phyloP scores from a whole-genome alignment of 2,329 filamentous ascomycete species.

The Ophiocordyceps camponoti-floridani region DNA sequence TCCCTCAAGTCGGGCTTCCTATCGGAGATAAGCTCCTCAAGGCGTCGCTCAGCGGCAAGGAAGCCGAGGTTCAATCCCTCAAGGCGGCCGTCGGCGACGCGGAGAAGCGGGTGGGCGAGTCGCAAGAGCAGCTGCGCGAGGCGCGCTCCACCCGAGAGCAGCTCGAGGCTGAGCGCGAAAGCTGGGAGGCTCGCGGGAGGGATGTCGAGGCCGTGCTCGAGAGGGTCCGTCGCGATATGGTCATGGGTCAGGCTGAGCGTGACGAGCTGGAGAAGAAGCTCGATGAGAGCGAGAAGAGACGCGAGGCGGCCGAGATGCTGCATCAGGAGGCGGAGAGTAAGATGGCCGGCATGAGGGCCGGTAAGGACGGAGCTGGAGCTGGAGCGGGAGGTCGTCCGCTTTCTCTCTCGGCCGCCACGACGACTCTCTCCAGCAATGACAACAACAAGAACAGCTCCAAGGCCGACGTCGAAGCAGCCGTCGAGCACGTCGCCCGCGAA shows the following conservation, averaged over 20 bases:
- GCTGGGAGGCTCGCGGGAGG: slow-evolving; percentile 68
- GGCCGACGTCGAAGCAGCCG: slow-evolving; percentile 62
- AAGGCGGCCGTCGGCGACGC: slow-evolving; percentile 80
- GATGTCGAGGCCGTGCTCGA: slow-evolving; percentile 74
- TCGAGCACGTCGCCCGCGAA: slow-evolving; percentile 86
- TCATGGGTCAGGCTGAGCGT: slow-evolving; percentile 59
- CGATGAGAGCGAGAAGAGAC: slow-evolving; percentile 58
- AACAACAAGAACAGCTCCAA: slow-evolving; percentile 14
- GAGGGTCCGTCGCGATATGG: slow-evolving; percentile 67
- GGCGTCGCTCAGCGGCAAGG: slow-evolving; percentile 78
- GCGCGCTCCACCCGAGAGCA: slow-evolving; percentile 54
- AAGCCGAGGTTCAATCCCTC: slow-evolving; percentile 75
- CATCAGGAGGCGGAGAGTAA: slow-evolving; percentile 61
- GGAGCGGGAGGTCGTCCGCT: not conserved
- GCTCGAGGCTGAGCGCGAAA: slow-evolving; percentile 54
- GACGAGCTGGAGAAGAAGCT: slow-evolving; percentile 61
- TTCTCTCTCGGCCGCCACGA: slow-evolving; percentile 3
- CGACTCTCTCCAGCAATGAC: slow-evolving; percentile 12
- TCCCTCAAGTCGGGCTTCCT: slow-evolving; percentile 79
- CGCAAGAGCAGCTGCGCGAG: slow-evolving; percentile 67
- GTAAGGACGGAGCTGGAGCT: slow-evolving; percentile 21
- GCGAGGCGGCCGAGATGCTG: slow-evolving; percentile 57
- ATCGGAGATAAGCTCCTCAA: slow-evolving; percentile 88
- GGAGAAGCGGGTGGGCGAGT: slow-evolving; percentile 78
- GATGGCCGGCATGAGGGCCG: slow-evolving; percentile 55